Percentiles rank a stretch among this genome's conserved stretches.
Evolutionary conservation across 805 yeast species (phyloP).

Genomic region (Myxozyma vanderwaltii): DNA sequence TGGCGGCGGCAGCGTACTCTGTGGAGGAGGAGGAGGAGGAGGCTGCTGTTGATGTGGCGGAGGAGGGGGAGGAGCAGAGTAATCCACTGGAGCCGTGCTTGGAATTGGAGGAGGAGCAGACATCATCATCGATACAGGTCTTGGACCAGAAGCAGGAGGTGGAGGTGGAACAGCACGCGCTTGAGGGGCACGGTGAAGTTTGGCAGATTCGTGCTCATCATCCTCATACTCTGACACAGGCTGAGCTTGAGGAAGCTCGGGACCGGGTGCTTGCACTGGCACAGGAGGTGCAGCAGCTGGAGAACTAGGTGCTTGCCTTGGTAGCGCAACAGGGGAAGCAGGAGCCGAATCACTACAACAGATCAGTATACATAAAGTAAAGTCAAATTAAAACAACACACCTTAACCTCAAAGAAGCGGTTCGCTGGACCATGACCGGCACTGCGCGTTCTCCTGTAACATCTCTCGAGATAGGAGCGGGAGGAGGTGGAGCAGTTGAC

Average conservation of each 20-base stretch:
- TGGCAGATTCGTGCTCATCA: not conserved
- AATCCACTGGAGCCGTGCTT: not conserved
- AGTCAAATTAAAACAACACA: too few relatives aligned
- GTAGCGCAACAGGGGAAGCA: not conserved
- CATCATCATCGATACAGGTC: slow-evolving; percentile 13
- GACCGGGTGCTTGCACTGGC: not conserved
- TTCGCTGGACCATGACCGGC: not conserved
- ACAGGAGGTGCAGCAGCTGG: not conserved
- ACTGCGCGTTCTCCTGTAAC: not conserved
- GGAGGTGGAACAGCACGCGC: slow-evolving; percentile 30
- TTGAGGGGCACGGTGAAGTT: not conserved
- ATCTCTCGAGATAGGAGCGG: not conserved
- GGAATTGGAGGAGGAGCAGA: slow-evolving; percentile 31
- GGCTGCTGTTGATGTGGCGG: not conserved
- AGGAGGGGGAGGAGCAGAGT: slow-evolving; percentile 1
- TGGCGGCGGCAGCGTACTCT: slow-evolving; percentile 28
- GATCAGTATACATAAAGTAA: too few relatives aligned
- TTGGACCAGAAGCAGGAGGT: slow-evolving; percentile 25
- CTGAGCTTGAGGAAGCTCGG: not conserved
- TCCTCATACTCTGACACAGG: slow-evolving; percentile 14
- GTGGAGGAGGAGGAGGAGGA: slow-evolving; percentile 27
- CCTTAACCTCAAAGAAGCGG: not conserved
- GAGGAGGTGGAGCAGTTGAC: not conserved
- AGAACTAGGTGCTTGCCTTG: not conserved
- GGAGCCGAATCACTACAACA: not conserved